Evolutionary conservation across 805 yeast genomes (phyloP), one percentile per base, ranked within the genome.

Genomic region (Kodamaea leandrae): DNA sequence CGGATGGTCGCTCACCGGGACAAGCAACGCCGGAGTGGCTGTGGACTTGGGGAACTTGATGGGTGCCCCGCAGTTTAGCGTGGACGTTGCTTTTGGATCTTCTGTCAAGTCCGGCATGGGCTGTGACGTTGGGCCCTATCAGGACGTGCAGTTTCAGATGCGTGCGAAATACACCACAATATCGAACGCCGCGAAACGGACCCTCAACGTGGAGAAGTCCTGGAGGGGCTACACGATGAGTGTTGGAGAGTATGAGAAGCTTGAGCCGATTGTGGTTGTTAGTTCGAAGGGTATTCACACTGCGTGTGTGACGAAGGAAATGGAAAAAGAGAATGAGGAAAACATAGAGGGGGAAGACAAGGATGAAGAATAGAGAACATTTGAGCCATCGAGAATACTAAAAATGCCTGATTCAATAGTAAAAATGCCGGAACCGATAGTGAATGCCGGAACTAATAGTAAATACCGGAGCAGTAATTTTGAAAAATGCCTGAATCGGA

Each of bases 261-360:
- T 37, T 20, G 40, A 15, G 4, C 34, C 34, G 12, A 20, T 32
- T 9, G 13, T 8, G 4, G 12, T 37, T 8, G 29, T 32, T 4
- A 33, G 30, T 12, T 16, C 29, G 3, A 33, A 28, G 15, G 37
- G 32, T 10, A 27, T 45, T 8, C 36, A 41, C 10, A 36, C 32
- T 4, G 49, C 46, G 10, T 45, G 49, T 37, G 41, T 45, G 6
- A 42, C 45, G 7, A 39, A 42, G 33, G 15, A 13, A 12, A 14
- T n/a, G 13, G 9, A n/a, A 25, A 5, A 12, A 9, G 5, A 25
- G 28, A 25, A n/a, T 5, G 7, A 25, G 28, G 6, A 7, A 25
- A 25, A 25, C n/a, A n/a, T n/a, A n/a, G n/a, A n/a, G n/a, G n/a
- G n/a, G n/a, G n/a, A n/a, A n/a, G n/a, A n/a, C n/a, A n/a, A n/a